Base-by-base conservation (phyloP, 345 rosid genomes). In the Pelargonium nanum region DNA sequence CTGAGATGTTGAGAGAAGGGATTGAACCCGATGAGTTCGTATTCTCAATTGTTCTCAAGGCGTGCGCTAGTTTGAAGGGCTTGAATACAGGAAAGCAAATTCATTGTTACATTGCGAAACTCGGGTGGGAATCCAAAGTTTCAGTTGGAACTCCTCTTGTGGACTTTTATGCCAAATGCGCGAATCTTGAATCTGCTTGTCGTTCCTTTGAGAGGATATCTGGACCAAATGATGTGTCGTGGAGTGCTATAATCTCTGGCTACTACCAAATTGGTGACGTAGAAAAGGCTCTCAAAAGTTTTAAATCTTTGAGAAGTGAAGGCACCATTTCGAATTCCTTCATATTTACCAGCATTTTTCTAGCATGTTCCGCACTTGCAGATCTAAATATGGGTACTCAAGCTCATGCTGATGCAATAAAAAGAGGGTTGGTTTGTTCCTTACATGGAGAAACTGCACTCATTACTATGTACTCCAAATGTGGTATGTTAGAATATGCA, bases 71-170 rank as follows among this genome's bases (percentile, higher is more conserved):
- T 34, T 70, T 78, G 56, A 73, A 74, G 74, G 72, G 79, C 72
- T 55, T 82, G 76, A 70, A 64, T 24, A 56, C 78, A 9, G 90
- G 93, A 63, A 75, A 70, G 77, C 87, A 86, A 72, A 75, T 84
- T 53, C 96, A 85, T 75, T 74, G 82, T 8, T 70, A 62, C 23
- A 67, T 80, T 1, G 82, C 72, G 56, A 88, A 84, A 82, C 77
- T 74, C 62, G 84, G 93, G 58, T 30, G 85, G 65, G 90, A 80
- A 72, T 61, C 74, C n/a, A 80, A 83, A 34, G 92, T 83, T 61
- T 83, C 81, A 0, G 83, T 75, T 53, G 92, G 90, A 76, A 88
- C 96, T 67, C 88, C 96, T 54, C 85, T 88, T 0, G 85, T 85
- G 30, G 84, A 79, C 73, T 82, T 82, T 19, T 85, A 84, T 61